Conservation (phyloP, 2,329 filamentous ascomycete genomes). For the Arthroderma sp. region DNA sequence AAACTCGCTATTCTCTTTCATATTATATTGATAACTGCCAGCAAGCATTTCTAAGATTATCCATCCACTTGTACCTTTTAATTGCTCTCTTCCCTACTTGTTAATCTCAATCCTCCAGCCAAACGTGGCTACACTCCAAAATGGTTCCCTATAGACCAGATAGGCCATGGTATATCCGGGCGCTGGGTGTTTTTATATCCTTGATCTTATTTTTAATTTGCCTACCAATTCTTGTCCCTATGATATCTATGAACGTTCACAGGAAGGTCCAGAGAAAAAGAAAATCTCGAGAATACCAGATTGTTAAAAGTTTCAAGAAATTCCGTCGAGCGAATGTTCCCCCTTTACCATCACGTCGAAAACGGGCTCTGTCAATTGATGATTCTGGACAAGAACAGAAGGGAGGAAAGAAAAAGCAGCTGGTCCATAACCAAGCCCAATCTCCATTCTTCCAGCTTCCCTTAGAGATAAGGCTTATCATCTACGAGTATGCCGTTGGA, state of each 20-base stretch:
- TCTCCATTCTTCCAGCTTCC: not conserved
- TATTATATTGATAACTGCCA: too few relatives aligned
- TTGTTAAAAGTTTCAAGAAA: not conserved
- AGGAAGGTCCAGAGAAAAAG: too few relatives aligned
- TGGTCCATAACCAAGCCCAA: not conserved
- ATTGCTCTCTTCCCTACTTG: too few relatives aligned
- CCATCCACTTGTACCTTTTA: too few relatives aligned
- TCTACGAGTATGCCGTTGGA: not conserved
- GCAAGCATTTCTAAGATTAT: too few relatives aligned
- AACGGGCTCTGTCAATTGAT: not conserved
- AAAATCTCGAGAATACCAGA: not conserved
- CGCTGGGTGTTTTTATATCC: too few relatives aligned
- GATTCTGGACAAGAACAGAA: not conserved
- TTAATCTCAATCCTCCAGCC: too few relatives aligned
- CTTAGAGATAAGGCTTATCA: not conserved
- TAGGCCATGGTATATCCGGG: too few relatives aligned
- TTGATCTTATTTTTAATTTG: too few relatives aligned
- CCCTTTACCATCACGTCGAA: not conserved
- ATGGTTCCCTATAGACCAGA: too few relatives aligned
- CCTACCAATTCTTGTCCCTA: not conserved
- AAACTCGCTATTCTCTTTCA: too few relatives aligned
- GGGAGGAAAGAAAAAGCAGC: not conserved
- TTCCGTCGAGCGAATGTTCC: not conserved
- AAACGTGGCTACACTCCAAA: too few relatives aligned
- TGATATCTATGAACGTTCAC: not conserved